A percentile compares a stretch with the other conserved stretches of the same genome.
Conservation (phyloP, 371 early-diverging fungal species). For the Syncephalastrum sp. region DNA sequence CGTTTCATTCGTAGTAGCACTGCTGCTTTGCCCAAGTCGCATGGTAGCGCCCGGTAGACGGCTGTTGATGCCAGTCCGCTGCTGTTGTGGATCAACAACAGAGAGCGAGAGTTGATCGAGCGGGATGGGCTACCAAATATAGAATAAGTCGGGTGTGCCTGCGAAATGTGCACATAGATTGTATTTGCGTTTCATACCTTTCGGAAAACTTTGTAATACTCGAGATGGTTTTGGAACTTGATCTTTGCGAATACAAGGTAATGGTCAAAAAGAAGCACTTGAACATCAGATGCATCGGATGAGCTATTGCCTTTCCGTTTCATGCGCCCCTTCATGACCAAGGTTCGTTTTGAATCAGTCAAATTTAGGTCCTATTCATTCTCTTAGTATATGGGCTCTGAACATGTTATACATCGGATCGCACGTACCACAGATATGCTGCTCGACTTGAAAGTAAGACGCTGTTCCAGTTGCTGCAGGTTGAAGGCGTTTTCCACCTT, state of each 20-base stretch:
- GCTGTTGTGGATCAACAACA: conserved; percentile 7
- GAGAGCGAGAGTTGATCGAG: conserved; percentile 16
- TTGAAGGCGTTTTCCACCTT: conserved; percentile 77
- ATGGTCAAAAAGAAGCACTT: conserved; percentile 88
- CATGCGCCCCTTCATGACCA: conserved; percentile 79
- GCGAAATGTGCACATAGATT: conserved; percentile 10
- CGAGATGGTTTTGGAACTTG: conserved; percentile 23
- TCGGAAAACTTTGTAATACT: conserved; percentile 31
- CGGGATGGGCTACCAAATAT: conserved; percentile 18
- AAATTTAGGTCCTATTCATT: conserved; percentile 68
- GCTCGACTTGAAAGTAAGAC: conserved; percentile 27
- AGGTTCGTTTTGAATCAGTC: conserved; percentile 63
- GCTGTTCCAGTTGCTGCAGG: conserved; percentile 41
- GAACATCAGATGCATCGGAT: conserved; percentile 65
- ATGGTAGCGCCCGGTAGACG: not conserved
- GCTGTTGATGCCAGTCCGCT: conserved; percentile 28
- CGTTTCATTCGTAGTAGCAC: too few relatives aligned
- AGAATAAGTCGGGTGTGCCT: conserved; percentile 3
- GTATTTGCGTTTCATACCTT: conserved; percentile 24
- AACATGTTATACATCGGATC: conserved; percentile 2
- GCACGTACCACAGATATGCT: conserved; percentile 27
- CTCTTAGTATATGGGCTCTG: not conserved
- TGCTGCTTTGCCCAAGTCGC: not conserved
- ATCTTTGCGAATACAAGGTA: conserved; percentile 77
- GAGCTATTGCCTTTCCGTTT: conserved; percentile 60